Percentiles rank a stretch among this genome's conserved stretches.
These are phyloP conservation scores for Yamadazyma kanchanaburiensis DNA, from an alignment of 1,139 yeast species.

Conservation along the genomic window DNA sequence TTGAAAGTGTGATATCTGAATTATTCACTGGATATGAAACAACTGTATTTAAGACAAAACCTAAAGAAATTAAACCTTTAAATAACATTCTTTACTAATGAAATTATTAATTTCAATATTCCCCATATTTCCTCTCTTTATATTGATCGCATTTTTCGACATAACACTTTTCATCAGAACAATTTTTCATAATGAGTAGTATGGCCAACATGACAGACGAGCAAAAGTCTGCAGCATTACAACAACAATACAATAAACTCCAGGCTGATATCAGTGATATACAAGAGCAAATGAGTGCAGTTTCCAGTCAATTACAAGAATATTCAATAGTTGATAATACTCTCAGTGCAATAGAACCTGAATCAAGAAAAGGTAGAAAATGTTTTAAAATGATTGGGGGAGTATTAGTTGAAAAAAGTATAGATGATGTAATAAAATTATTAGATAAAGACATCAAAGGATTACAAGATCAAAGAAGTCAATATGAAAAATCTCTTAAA, in stretches of 20 bases:
- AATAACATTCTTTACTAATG: too few species aligned
- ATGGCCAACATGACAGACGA: conserved; percentile 22
- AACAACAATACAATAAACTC: conserved; percentile 57
- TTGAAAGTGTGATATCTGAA: conserved; percentile 2
- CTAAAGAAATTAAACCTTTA: too few species aligned
- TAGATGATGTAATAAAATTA: conserved; percentile 69
- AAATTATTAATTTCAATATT: too few species aligned
- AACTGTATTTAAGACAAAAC: too few species aligned
- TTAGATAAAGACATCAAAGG: conserved; percentile 56
- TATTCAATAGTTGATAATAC: conserved; percentile 39
- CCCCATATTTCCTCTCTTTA: too few species aligned
- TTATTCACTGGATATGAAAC: too few species aligned
- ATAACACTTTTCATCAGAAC: too few species aligned
- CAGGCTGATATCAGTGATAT: conserved; percentile 59
- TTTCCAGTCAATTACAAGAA: conserved; percentile 42
- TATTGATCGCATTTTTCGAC: too few species aligned
- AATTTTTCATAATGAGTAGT: too few species aligned
- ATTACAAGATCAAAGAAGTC: conserved; percentile 41
- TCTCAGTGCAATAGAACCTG: conserved; percentile 24
- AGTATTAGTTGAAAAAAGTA: conserved; percentile 79
- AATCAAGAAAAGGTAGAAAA: conserved; percentile 55
- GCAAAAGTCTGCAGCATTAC: conserved; percentile 48
- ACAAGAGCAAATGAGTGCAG: conserved; percentile 52
- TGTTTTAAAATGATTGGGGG: conserved; percentile 96
- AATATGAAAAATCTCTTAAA: conserved; percentile 43